Evolutionary conservation across 345 rosid species (phyloP), one percentile per base, ranked within the genome.

Genomic region (Arabis hirsuta): DNA sequence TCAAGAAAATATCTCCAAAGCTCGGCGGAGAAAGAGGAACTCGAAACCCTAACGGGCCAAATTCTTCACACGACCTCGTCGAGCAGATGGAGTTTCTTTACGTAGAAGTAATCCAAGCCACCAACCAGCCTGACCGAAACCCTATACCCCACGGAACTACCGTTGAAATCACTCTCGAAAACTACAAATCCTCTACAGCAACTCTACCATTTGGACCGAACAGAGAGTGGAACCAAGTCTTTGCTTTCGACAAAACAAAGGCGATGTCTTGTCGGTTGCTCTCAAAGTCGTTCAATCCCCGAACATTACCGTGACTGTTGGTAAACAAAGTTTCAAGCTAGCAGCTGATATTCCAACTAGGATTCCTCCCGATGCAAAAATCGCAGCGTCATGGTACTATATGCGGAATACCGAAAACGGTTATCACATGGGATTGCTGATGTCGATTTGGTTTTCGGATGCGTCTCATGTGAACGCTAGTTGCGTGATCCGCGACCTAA

Each of bases 81-180:
- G 73, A 74, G 34, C 73, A 74, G 9, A 74, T 74, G 78, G 69
- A 74, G 47, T 67, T 67, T 62, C 73, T 74, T 51, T 74, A 67
- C 62, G 24, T 74, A 24, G 51, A 74, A 44, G 48, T 74, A 34
- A 74, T 4, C 48, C 41, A 43, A 50, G 41, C 45, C 59, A 26
- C 4, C 9, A 27, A 39, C 38, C 16, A 10, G 39, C 42, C 52
- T 5, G 41, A 1, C 3, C 6, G 4, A 47, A 12, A 46, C 41
- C 77, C 44, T 48, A 16, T 0, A 36, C 7, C 10, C 32, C 4
- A 42, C 48, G 12, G 20, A n/a, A 12, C 12, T 16, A 27, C 59
- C 47, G 55, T 74, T 22, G 78, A 74, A 61, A 44, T 67, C 69
- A 68, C 42, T 22, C 73, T 68, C 7, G 73, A 69, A 36, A 75